Percentiles rank a stretch among this genome's conserved stretches.
Conservation (phyloP, 202 grass and related monocot species). For the Schoenoplectus tabernaemontani region DNA sequence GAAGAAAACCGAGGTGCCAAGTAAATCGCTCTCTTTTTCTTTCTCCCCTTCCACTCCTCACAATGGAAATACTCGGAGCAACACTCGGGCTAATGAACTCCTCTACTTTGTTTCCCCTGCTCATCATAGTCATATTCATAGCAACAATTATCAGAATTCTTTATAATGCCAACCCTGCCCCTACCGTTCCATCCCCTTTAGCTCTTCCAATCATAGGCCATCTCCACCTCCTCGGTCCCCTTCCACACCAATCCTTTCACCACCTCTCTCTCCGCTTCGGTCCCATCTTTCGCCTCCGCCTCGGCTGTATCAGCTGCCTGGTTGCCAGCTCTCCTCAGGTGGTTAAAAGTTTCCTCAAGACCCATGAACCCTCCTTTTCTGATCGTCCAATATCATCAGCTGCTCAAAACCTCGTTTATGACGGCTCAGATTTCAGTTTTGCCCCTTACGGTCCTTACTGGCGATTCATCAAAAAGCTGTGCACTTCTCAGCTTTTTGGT, state of each 20-base stretch:
- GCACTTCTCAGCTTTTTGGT: slow-evolving; percentile 47
- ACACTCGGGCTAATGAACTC: neutral
- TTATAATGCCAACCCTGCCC: neutral
- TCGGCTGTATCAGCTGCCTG: slow-evolving; percentile 45
- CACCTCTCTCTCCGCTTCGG: slow-evolving; percentile 40
- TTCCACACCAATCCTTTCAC: slow-evolving; percentile 53
- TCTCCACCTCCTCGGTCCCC: slow-evolving; percentile 54
- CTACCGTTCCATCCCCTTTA: slow-evolving; percentile 39
- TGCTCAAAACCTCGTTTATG: slow-evolving; percentile 38
- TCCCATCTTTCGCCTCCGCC: slow-evolving; percentile 46
- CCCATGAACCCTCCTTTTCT: slow-evolving; percentile 40
- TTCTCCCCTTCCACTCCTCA: neutral
- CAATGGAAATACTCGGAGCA: slow-evolving; percentile 21
- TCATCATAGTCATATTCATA: slow-evolving; percentile 24
- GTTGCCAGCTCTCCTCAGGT: slow-evolving; percentile 43
- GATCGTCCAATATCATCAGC: slow-evolving; percentile 34
- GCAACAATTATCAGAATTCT: slow-evolving; percentile 9
- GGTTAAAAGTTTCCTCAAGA: slow-evolving; percentile 48
- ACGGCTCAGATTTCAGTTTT: slow-evolving; percentile 54
- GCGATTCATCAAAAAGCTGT: slow-evolving; percentile 59
- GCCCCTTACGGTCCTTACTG: slow-evolving; percentile 44
- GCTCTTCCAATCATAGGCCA: slow-evolving; percentile 59
- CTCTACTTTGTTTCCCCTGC: slow-evolving; percentile 2
- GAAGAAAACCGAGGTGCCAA: neutral
- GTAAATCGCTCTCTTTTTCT: neutral